Evolutionary conservation across 2,329 filamentous ascomycete genomes (phyloP), one percentile per base, ranked within the genome.

Genomic region (Mycosphaerella arachidis): DNA sequence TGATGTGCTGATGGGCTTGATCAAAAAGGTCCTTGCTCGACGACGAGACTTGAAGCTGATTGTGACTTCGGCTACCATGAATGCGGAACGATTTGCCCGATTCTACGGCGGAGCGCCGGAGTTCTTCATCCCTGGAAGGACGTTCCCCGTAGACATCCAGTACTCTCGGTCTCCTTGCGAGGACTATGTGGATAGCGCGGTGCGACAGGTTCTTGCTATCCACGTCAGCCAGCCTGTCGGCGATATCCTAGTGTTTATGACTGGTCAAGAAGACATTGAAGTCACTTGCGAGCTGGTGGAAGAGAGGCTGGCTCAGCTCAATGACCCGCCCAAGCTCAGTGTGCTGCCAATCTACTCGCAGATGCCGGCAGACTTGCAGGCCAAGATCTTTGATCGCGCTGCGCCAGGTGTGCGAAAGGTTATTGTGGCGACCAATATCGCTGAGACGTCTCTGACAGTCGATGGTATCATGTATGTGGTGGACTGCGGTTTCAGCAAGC

Each of bases 401-500:
- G 81, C 90, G 2, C 89, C 92, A 0, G 94, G 94, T 1, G 92
- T 96, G 4, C 87, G 94, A 60, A 99, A 99, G 73, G 95, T 96
- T 69, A 96, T 99, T 65, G 93, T 99, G 45, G 94, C 95, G 0
- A 99, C 94, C 33, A 99, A 99, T 70, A 99, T 99, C 75, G 94
- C 94, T 1, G 94, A 99, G 75, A 99, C 94, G 0, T 96, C 92
- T 81, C 80, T 99, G 77, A 99, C 94, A 0, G 94, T 99, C 6
- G 94, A 99, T 72, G 94, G 94, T 66, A 99, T 99, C 76, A 97
- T 97, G 88, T 99, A 96, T 70, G 94, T 99, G 24, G 94, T 99
- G 4, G 94, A 99, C 73, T 87, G 91, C 1, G 94, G 94, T 0
- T 99, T 93, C 75, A 96, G 92, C 1, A 99, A 99, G 74, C 84